These are phyloP conservation scores for Coniochaeta sp. DNA, from an alignment of 2,329 filamentous ascomycete genomes.

Conservation along the genomic window DNA sequence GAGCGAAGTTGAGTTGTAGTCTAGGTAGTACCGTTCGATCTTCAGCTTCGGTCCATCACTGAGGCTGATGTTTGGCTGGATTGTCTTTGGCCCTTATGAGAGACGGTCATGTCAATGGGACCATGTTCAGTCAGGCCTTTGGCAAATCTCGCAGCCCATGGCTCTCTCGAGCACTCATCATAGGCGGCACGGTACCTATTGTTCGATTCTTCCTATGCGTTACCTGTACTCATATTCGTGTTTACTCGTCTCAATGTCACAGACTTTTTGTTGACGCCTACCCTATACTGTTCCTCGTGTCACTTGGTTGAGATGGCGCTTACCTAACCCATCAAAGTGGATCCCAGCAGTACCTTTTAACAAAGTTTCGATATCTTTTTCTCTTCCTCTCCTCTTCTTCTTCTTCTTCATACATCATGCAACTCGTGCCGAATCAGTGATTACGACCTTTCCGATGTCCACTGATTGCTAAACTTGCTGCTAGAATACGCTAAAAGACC, in stretches of 20 bases:
- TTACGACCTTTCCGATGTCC: slow-evolving; percentile 4
- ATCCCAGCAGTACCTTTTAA: not conserved
- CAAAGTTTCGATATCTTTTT: not conserved
- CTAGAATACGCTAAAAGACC: slow-evolving; percentile 10
- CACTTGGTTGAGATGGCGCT: not conserved
- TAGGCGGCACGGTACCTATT: too few species aligned
- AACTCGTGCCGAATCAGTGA: slow-evolving; percentile 10
- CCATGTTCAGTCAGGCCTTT: too few species aligned
- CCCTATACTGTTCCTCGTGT: not conserved
- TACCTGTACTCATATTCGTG: too few species aligned
- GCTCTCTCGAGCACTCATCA: too few species aligned
- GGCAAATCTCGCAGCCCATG: too few species aligned
- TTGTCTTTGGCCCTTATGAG: too few species aligned
- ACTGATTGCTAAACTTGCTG: slow-evolving; percentile 8
- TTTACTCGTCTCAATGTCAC: too few species aligned
- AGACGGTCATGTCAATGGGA: too few species aligned
- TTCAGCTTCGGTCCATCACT: too few species aligned
- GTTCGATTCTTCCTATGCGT: too few species aligned
- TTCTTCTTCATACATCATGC: slow-evolving; percentile 10
- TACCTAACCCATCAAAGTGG: too few species aligned
- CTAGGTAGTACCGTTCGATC: not conserved
- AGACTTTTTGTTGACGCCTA: not conserved
- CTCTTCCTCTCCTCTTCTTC: not conserved
- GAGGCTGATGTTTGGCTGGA: too few species aligned
- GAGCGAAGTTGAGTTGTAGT: not conserved